Conservation (phyloP, 306 rosid species). For the Citrullus mucosospermus region DNA sequence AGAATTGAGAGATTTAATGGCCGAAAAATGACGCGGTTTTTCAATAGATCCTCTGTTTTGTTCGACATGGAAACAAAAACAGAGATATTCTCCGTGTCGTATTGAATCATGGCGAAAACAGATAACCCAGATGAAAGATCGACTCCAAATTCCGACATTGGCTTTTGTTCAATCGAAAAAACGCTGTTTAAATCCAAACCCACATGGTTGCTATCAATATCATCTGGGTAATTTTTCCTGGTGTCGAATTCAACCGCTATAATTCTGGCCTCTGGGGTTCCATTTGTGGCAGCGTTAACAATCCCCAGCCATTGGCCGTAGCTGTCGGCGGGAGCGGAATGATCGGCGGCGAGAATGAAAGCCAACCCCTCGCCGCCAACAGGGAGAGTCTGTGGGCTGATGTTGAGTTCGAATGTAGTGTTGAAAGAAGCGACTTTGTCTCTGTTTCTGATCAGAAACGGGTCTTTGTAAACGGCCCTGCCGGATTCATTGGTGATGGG, state of each 20-base stretch:
- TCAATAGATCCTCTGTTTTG: constrained; percentile 2
- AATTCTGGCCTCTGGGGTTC: constrained; percentile 25
- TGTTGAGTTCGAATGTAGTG: constrained; percentile 22
- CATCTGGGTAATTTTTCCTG: constrained; percentile 27
- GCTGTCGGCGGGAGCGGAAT: constrained; percentile 12
- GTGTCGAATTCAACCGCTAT: constrained; percentile 74
- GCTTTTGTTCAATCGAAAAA: constrained; percentile 19
- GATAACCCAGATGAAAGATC: background rate
- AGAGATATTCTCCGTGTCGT: constrained; percentile 16
- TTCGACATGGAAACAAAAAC: constrained; percentile 16
- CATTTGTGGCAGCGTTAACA: constrained; percentile 29
- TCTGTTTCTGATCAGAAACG: constrained; percentile 12
- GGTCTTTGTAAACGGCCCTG: constrained; percentile 7
- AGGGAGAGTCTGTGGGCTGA: background rate
- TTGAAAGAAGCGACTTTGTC: constrained; percentile 14
- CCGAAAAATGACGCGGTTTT: constrained; percentile 3
- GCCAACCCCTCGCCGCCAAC: constrained; percentile 36
- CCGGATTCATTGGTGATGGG: constrained; percentile 14
- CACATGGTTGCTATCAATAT: constrained; percentile 44
- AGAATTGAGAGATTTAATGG: constrained; percentile 32
- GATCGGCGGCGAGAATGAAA: constrained; percentile 12
- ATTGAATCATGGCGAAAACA: constrained; percentile 10
- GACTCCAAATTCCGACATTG: constrained; percentile 22
- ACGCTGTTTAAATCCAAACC: constrained; percentile 53
- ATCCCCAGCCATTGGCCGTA: constrained; percentile 34